Percentiles rank a stretch among this genome's conserved stretches.
Conservation (phyloP, 176 grass and related monocot species). For the Puya raimondii region DNA sequence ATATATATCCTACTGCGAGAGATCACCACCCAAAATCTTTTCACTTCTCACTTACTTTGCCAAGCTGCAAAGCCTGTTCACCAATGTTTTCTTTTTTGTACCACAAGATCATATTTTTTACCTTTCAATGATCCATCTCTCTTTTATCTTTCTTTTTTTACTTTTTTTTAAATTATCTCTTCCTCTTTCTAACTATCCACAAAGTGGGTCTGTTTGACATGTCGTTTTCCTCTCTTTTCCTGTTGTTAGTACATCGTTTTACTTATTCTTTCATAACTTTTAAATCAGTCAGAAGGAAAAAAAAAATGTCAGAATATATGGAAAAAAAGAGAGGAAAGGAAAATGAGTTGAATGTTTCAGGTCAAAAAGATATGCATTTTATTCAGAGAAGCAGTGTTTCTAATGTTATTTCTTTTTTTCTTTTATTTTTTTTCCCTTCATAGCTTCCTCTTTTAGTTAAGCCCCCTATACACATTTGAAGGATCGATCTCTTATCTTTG, state of each 20-base stretch:
- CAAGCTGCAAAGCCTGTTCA: neutral
- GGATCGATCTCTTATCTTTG: no score
- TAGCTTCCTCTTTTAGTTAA: neutral
- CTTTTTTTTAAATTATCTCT: slow-evolving; percentile 12
- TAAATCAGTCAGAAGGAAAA: neutral
- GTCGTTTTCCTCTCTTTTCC: slow-evolving; percentile 59
- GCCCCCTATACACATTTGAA: no score
- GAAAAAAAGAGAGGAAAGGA: slow-evolving; percentile 32
- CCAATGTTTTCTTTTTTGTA: neutral
- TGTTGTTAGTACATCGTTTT: slow-evolving; percentile 45
- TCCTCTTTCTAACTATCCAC: slow-evolving; percentile 28
- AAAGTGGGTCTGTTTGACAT: slow-evolving; percentile 59
- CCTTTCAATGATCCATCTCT: slow-evolving; percentile 1
- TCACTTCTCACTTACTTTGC: neutral
- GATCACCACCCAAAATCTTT: neutral
- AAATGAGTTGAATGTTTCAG: slow-evolving; percentile 40
- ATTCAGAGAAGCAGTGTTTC: neutral
- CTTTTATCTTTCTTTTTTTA: slow-evolving; percentile 14
- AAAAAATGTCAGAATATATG: slow-evolving; percentile 7
- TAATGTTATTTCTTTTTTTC: neutral
- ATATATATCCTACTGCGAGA: no score
- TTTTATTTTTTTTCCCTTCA: neutral
- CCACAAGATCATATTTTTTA: neutral
- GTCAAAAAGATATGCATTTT: slow-evolving; percentile 19
- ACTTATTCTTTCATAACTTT: slow-evolving; percentile 10